phyloP scores from a whole-genome alignment of 306 rosid species.

The Castanospermum australe region DNA sequence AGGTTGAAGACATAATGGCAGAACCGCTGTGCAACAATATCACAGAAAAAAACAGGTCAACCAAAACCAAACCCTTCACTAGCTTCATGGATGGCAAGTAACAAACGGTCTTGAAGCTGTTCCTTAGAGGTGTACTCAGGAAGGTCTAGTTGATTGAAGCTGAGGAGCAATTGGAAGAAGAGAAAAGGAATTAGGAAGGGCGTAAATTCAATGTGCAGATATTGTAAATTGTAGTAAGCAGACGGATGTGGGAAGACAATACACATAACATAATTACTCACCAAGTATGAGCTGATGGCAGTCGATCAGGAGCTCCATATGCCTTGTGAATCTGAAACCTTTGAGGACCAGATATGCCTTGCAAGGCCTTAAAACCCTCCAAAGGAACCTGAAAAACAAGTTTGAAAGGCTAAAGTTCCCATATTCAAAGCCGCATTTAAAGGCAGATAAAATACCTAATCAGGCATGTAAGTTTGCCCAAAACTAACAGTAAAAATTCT shows the following conservation, averaged over 20 bases:
- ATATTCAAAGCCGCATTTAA: background rate
- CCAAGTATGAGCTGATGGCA: conserved; percentile 99
- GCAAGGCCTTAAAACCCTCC: conserved; percentile 97
- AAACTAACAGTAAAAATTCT: background rate
- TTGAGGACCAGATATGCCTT: conserved; percentile 98
- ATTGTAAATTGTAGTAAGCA: background rate
- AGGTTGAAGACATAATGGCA: conserved; percentile 38
- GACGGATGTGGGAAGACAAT: background rate
- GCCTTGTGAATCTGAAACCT: conserved; percentile 99
- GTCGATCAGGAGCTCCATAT: conserved; percentile 94
- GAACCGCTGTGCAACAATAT: conserved; percentile 35
- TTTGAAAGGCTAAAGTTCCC: background rate
- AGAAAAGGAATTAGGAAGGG: conserved; percentile 22
- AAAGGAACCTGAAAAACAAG: conserved; percentile 81
- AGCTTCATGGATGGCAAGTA: conserved; percentile 96
- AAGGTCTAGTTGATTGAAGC: conserved; percentile 98
- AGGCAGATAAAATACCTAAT: background rate
- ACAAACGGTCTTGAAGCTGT: conserved; percentile 91
- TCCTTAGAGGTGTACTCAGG: conserved; percentile 95
- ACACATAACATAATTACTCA: conserved; percentile 29
- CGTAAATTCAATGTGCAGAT: conserved; percentile 1
- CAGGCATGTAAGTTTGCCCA: background rate
- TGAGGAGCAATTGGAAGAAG: conserved; percentile 27
- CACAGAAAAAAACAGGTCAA: conserved; percentile 24
- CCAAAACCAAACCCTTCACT: conserved; percentile 99